Evolutionary conservation across 176 grass and related monocot species (phyloP).

Genomic region (Aegilops speltoides): DNA sequence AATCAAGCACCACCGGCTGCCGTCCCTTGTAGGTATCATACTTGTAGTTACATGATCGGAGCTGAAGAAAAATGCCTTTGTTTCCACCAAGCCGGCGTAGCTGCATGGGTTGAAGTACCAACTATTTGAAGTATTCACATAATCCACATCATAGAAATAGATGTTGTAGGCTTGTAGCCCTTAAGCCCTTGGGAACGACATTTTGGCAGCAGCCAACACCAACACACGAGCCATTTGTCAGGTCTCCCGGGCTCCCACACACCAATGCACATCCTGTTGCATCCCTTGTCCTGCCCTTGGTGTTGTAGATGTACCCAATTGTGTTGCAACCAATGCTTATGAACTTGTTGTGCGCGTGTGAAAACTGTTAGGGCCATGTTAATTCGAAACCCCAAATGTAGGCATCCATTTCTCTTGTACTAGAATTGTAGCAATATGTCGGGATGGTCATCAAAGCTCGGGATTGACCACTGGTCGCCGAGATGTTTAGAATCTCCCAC

Average conservation of each 20-base stretch:
- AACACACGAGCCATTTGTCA: neutral
- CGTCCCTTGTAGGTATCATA: neutral
- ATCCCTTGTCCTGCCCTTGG: fast-evolving
- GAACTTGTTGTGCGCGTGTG: neutral
- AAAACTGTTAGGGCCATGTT: neutral
- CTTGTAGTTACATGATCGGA: neutral
- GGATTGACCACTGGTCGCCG: neutral
- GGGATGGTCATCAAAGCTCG: neutral
- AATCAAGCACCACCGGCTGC: neutral
- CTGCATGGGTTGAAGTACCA: neutral
- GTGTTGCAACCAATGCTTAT: conserved; percentile 30
- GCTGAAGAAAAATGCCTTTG: neutral
- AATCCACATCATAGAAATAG: neutral
- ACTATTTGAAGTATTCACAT: neutral
- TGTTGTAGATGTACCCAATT: conserved; percentile 4
- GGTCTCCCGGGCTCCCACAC: neutral
- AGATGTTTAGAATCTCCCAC: neutral
- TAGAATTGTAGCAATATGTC: neutral
- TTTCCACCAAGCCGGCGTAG: neutral
- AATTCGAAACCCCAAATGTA: neutral
- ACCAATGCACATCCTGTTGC: conserved; percentile 7
- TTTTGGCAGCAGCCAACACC: conserved; percentile 23
- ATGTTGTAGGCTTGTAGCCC: neutral
- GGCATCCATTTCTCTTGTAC: neutral
- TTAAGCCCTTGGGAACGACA: conserved; percentile 1